These are phyloP conservation scores for Liriodendron chinense DNA, from an alignment of 164 flowering plant species.

Conservation along the genomic window DNA sequence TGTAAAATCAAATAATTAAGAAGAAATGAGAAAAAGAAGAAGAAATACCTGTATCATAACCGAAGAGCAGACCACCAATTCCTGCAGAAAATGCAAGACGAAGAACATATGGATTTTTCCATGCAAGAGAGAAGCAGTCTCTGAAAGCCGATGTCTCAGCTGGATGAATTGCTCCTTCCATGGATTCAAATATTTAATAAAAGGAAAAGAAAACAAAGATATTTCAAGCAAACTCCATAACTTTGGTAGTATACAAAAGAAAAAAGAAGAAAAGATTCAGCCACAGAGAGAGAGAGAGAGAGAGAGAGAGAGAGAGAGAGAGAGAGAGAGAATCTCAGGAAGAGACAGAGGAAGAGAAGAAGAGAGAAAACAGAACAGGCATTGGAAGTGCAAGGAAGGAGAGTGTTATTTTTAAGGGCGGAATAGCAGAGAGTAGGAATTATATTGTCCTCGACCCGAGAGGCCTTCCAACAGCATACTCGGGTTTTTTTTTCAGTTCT, in stretches of 20 bases:
- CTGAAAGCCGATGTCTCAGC: conserved; percentile 50
- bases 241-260: not conserved
- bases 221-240: not conserved
- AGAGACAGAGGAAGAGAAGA: not conserved
- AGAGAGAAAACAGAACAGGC: not conserved
- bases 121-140: conserved; percentile 52
- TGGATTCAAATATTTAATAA: conserved; percentile 9
- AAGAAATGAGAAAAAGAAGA: not conserved
- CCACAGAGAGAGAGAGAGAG: not conserved
- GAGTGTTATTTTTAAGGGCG: not conserved
- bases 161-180: conserved; percentile 56
- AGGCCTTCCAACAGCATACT: not conserved
- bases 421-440: not conserved
- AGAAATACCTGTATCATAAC: conserved; percentile 58
- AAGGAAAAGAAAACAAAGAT: not conserved
- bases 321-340: not conserved
- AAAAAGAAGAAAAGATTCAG: not conserved
- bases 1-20: not conserved
- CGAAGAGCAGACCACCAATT: conserved; percentile 68
- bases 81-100: conserved; percentile 73
- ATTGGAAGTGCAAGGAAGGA: not conserved
- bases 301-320: conserved; percentile 2
- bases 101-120: conserved; percentile 68
- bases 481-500: not conserved
- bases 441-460: not conserved